Percentiles rank a stretch among this genome's conserved stretches.
These are phyloP conservation scores for Aspergillus texensis DNA, from an alignment of 2,329 filamentous ascomycete species.

Conservation along the genomic window DNA sequence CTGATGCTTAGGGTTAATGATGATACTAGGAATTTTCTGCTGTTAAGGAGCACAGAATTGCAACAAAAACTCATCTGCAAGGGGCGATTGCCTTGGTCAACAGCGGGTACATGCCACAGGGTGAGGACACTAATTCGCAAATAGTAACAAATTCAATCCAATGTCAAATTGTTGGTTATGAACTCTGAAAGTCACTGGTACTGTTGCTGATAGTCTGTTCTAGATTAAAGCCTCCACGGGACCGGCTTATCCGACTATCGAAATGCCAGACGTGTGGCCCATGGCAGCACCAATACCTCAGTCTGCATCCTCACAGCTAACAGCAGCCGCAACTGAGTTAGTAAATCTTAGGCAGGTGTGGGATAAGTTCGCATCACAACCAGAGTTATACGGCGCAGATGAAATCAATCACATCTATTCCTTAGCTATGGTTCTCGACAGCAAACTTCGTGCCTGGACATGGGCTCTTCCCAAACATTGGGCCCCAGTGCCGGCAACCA, in stretches of 20 bases:
- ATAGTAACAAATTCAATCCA: conserved; percentile 28
- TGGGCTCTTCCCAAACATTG: conserved; percentile 27
- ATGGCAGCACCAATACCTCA: conserved; percentile 17
- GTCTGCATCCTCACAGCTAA: conserved; percentile 23
- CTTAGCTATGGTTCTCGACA: conserved; percentile 26
- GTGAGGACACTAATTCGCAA: conserved; percentile 16
- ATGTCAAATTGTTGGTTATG: conserved; percentile 26
- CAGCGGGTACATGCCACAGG: conserved; percentile 18
- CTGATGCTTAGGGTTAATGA: not conserved
- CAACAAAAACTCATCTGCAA: conserved; percentile 29
- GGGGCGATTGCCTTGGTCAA: conserved; percentile 34
- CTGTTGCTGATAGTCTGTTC: not conserved
- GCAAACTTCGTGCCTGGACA: conserved; percentile 27
- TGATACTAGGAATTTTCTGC: conserved; percentile 28
- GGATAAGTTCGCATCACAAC: conserved; percentile 17
- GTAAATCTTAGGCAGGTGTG: conserved; percentile 29
- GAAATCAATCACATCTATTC: conserved; percentile 19
- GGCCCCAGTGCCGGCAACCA: conserved; percentile 24
- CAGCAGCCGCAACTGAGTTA: conserved; percentile 24
- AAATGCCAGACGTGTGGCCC: conserved; percentile 28
- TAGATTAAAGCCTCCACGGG: conserved; percentile 30
- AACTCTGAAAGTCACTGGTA: not conserved
- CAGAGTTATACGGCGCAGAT: not conserved
- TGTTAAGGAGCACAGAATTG: conserved; percentile 24
- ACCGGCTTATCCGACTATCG: conserved; percentile 21